These are phyloP conservation scores for Auricularia sp. DNA, from an alignment of 768 basidiomycete genomes.

Conservation along the genomic window DNA sequence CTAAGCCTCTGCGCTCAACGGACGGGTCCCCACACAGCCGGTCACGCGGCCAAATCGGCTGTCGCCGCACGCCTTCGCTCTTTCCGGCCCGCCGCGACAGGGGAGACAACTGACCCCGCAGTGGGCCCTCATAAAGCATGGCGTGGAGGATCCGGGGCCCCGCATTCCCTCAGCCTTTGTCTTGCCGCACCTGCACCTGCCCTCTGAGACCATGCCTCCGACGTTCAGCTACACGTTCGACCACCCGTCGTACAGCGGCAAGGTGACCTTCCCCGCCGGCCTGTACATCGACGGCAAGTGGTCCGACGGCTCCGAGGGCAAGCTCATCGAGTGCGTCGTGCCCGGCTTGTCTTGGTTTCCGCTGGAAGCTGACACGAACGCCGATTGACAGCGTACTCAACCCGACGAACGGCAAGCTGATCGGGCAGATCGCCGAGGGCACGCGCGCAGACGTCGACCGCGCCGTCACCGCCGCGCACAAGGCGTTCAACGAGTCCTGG, in stretches of 20 bases:
- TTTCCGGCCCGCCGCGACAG: too few species aligned
- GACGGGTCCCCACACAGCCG: too few species aligned
- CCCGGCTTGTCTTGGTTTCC: not conserved
- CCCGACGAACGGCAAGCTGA: constrained; percentile 23
- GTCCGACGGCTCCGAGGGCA: constrained; percentile 31
- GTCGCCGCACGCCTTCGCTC: too few species aligned
- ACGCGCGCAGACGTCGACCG: constrained; percentile 54
- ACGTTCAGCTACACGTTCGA: constrained; percentile 43
- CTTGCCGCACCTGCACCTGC: not conserved
- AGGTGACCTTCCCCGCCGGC: constrained; percentile 62
- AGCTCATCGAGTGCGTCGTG: constrained; percentile 48
- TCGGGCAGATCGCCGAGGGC: constrained; percentile 21
- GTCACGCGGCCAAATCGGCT: too few species aligned
- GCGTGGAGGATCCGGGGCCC: too few species aligned
- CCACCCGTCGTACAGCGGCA: constrained; percentile 47
- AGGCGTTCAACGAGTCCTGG: constrained; percentile 80
- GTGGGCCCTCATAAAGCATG: too few species aligned
- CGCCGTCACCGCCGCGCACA: constrained; percentile 74
- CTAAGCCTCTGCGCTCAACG: too few species aligned
- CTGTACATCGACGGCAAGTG: constrained; percentile 91
- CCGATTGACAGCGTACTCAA: constrained; percentile 21
- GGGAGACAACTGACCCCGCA: too few species aligned
- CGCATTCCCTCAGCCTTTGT: too few species aligned
- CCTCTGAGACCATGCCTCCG: not conserved
- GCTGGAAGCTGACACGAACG: not conserved